Evolutionary conservation across 1,139 yeast genomes (phyloP).

Genomic region (Suhomyces taliae): DNA sequence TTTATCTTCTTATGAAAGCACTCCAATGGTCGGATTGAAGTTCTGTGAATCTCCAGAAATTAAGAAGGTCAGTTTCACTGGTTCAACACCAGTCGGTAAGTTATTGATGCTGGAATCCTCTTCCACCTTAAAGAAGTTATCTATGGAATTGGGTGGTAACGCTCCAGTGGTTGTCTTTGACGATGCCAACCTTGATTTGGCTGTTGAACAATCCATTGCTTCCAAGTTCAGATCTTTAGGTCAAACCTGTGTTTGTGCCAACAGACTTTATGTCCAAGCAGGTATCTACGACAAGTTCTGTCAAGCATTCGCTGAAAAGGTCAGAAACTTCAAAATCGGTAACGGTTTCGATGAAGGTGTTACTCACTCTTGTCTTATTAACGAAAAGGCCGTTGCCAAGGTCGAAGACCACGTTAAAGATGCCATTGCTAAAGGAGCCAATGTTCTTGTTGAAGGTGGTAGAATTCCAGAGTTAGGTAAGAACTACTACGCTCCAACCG

Average conservation of each 20-base stretch:
- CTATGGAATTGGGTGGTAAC: constrained; percentile 91
- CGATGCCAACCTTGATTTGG: constrained; percentile 76
- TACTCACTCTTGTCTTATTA: constrained; percentile 86
- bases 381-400: constrained; percentile 62
- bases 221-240: constrained; percentile 76
- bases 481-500: constrained; percentile 75
- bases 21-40: constrained; percentile 27
- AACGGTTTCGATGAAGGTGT: constrained; percentile 64
- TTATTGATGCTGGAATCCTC: constrained; percentile 76
- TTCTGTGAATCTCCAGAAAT: constrained; percentile 68
- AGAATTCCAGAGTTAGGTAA: constrained; percentile 66
- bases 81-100: constrained; percentile 84
- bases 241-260: constrained; percentile 83
- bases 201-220: constrained; percentile 60
- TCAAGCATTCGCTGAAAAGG: constrained; percentile 49
- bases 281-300: constrained; percentile 62
- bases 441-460: constrained; percentile 64
- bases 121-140: constrained; percentile 74
- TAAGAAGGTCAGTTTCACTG: constrained; percentile 84
- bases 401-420: constrained; percentile 73
- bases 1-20: constrained; percentile 33
- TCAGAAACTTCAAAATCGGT: constrained; percentile 62
- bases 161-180: constrained; percentile 89
- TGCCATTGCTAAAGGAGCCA: constrained; percentile 73
- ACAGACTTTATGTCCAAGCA: constrained; percentile 68